Percentiles rank a stretch among this genome's conserved stretches.
Conservation (phyloP, 371 early-diverging fungal species). For the Mortierella sp. region DNA sequence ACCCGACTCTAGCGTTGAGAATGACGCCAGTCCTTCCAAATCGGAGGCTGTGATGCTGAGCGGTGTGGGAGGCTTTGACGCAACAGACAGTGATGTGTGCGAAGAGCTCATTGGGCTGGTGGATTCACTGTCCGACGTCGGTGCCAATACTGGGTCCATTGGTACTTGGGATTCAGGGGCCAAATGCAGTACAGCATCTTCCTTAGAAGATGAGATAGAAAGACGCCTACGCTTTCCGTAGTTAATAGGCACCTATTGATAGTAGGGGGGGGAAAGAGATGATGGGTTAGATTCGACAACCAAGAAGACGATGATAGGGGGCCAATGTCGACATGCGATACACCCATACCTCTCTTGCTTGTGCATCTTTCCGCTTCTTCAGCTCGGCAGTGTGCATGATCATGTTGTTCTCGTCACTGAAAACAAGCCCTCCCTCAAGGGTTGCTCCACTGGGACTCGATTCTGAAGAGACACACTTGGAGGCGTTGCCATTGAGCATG, state of each 20-base stretch:
- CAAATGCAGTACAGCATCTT: background rate
- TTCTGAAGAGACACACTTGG: background rate
- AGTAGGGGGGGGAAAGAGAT: background rate
- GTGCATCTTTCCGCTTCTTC: conserved; percentile 23
- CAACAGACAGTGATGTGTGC: background rate
- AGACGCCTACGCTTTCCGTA: conserved; percentile 32
- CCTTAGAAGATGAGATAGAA: conserved; percentile 3
- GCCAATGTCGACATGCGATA: no score
- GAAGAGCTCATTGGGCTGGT: background rate
- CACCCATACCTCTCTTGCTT: conserved; percentile 22
- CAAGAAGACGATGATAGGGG: no score
- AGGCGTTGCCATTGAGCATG: background rate
- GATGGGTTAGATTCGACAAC: no score
- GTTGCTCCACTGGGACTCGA: background rate
- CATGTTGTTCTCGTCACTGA: conserved; percentile 25
- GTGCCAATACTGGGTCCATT: background rate
- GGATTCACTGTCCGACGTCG: background rate
- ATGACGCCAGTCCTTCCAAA: background rate
- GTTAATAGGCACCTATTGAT: conserved; percentile 1
- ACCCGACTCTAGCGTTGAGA: background rate
- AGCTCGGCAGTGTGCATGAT: conserved; percentile 11
- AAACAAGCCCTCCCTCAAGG: conserved; percentile 3
- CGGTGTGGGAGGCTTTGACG: background rate
- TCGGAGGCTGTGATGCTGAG: background rate
- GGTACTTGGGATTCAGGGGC: background rate